Evolutionary conservation across 805 yeast genomes (phyloP), one percentile per base, ranked within the genome.

Genomic region (Tetrapisispora pingtungensis): DNA sequence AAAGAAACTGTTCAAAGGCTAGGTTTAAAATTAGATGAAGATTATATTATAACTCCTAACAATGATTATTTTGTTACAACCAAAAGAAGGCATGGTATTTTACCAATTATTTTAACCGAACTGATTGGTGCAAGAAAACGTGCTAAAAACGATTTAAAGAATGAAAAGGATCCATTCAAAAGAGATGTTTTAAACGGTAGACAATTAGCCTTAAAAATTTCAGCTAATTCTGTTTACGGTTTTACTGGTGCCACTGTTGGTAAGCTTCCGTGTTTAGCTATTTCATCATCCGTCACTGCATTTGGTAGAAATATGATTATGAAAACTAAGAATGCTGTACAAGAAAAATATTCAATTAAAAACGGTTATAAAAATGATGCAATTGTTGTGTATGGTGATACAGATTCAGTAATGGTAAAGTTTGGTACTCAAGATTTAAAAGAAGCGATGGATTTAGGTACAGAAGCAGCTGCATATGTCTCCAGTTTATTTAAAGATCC

Each of bases 221-320:
- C 97, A 12, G 99, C 99, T 1, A 93, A 93, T 63, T 94, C 98
- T 1, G 99, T 93, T 5, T 93, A 93, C 62, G 99, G 99, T 40
- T 94, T 93, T 66, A 93, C 99, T 0, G 99, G 99, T 65, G 99
- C 99, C 1, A 93, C 97, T 0, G 81, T 90, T 38, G 99, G 99
- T 43, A 90, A 93, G 58, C 72, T 93, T 44, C 99, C 99, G 1
- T 94, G 98, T 69, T 70, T 93, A 45, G 95, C 95, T 0, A 93
- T 93, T 46, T 94, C 98, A 0, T 87, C 97, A 0, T 87, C 96
- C 1, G 93, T 82, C 32, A 93, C 99, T 0, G 81, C 97, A 0
- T 93, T 82, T 67, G 99, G 99, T 49, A 81, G 99, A 71, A 83
- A 77, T 42, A 93, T 93, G 99, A 93, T 93, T 68, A 96, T 90